A percentile compares a stretch with the other conserved stretches of the same genome.
Evolutionary conservation across 768 basidiomycete species (phyloP).

Genomic region (Lactarius trivialis): DNA sequence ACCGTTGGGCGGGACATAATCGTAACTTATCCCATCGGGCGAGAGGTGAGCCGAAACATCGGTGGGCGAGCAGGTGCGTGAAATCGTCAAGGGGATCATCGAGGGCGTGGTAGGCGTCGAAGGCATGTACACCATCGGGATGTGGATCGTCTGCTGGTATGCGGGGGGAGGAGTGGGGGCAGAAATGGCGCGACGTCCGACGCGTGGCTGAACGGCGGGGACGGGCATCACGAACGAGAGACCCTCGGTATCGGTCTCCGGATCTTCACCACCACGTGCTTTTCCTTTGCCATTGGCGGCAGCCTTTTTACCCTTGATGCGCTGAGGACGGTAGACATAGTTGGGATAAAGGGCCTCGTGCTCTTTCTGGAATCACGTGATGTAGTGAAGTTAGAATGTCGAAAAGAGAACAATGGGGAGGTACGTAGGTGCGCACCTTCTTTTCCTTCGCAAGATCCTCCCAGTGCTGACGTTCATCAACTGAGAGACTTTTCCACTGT

Average conservation of each 20-base stretch:
- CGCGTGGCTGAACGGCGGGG: constrained; percentile 25
- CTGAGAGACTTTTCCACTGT: constrained; percentile 65
- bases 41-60: constrained; percentile 35
- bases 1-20: constrained; percentile 42
- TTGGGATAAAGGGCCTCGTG: constrained; percentile 69
- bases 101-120: constrained; percentile 63
- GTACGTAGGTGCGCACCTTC: constrained; percentile 55
- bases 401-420: constrained; percentile 27
- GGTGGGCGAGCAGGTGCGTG: constrained; percentile 36
- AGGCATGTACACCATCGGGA: constrained; percentile 58
- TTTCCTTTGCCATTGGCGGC: constrained; percentile 47
- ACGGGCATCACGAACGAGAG: constrained; percentile 39
- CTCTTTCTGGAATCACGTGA: constrained; percentile 72
- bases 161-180: constrained; percentile 61
- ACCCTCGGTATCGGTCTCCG: constrained; percentile 29
- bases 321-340: constrained; percentile 74
- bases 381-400: constrained; percentile 33
- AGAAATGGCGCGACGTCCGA: constrained; percentile 41
- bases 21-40: constrained; percentile 40
- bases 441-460: constrained; percentile 71
- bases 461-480: constrained; percentile 67
- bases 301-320: constrained; percentile 49
- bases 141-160: constrained; percentile 64
- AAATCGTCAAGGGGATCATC: constrained; percentile 47
- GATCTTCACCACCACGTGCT: constrained; percentile 34